Evolutionary conservation across 257 asterid species (phyloP).

Genomic region (Penstemon eatonii): DNA sequence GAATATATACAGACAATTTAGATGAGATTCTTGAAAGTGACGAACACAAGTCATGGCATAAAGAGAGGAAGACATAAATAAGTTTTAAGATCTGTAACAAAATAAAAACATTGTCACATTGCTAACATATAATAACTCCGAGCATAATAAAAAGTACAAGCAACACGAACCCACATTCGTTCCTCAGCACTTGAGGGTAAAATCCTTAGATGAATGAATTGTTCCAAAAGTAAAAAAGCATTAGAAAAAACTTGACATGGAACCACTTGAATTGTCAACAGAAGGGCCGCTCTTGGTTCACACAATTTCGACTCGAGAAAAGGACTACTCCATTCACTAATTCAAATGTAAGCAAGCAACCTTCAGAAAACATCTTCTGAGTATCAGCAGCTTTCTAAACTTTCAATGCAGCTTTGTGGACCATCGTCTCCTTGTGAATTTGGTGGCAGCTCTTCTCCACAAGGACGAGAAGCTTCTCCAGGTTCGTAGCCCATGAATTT

Average conservation of each 20-base stretch:
- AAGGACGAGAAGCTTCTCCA: constrained; percentile 99
- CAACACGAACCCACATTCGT: neutral
- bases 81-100: neutral
- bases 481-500: constrained; percentile 84
- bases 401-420: constrained; percentile 79
- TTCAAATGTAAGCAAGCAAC: neutral
- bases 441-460: constrained; percentile 99
- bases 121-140: neutral
- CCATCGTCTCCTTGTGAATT: constrained; percentile 97
- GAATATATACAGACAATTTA: no score
- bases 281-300: constrained; percentile 7
- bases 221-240: constrained; percentile 14
- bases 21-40: no score
- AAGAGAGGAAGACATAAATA: no score
- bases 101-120: neutral
- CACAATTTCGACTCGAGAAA: neutral
- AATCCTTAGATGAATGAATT: constrained; percentile 20
- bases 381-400: constrained; percentile 37
- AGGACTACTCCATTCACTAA: neutral
- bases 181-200: constrained; percentile 1
- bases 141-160: constrained; percentile 28
- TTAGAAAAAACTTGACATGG: neutral
- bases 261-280: constrained; percentile 1
- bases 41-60: no score
- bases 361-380: neutral